These are phyloP conservation scores for Inga oerstediana DNA, from an alignment of 306 rosid species.

Conservation along the genomic window DNA sequence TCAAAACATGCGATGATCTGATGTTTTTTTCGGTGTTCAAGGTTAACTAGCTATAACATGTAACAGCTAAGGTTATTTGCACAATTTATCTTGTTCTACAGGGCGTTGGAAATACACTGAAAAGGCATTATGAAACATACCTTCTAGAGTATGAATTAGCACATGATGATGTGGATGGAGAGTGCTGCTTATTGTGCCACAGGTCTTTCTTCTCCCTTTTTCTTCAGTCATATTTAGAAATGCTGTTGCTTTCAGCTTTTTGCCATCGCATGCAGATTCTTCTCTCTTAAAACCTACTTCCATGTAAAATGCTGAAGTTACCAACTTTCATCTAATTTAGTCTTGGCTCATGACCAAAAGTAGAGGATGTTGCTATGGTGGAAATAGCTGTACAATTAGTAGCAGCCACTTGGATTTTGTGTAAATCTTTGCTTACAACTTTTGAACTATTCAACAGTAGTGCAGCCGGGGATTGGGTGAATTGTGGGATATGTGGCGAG, in stretches of 20 bases:
- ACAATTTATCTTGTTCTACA: slow-evolving; percentile 40
- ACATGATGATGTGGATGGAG: slow-evolving; percentile 98
- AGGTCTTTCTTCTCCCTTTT: slow-evolving; percentile 55
- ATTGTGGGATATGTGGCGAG: slow-evolving; percentile 99
- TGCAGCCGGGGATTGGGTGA: slow-evolving; percentile 99
- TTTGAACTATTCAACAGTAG: slow-evolving; percentile 69
- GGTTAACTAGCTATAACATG: slow-evolving; percentile 10
- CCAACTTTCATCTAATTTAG: slow-evolving; percentile 16
- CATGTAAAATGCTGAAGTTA: background rate
- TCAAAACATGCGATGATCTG: background rate
- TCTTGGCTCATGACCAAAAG: slow-evolving; percentile 9
- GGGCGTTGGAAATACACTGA: slow-evolving; percentile 99
- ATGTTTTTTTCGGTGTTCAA: background rate
- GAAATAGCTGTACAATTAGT: slow-evolving; percentile 6
- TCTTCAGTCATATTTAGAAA: slow-evolving; percentile 9
- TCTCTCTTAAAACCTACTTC: background rate
- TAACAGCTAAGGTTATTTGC: slow-evolving; percentile 25
- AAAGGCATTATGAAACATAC: slow-evolving; percentile 97
- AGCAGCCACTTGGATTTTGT: slow-evolving; percentile 9
- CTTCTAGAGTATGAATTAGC: slow-evolving; percentile 96
- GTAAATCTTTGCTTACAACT: slow-evolving; percentile 23
- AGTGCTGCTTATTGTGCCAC: slow-evolving; percentile 97
- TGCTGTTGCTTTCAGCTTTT: background rate
- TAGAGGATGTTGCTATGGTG: background rate
- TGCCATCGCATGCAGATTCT: slow-evolving; percentile 10